Conservation (phyloP, 306 rosid species). For the Erythrophleum fordii region DNA sequence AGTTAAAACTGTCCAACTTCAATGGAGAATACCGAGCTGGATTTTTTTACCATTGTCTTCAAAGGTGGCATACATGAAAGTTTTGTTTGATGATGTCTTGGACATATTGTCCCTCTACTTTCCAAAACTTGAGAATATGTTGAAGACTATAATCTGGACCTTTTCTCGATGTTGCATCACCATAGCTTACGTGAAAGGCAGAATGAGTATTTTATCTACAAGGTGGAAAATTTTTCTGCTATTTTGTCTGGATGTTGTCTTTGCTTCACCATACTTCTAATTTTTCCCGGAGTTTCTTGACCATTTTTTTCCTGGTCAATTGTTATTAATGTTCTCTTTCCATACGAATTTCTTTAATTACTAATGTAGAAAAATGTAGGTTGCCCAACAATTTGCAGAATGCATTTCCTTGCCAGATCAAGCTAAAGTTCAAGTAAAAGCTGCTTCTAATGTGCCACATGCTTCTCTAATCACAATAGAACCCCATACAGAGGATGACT, state of each 20-base stretch:
- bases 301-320: neutral
- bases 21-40: neutral
- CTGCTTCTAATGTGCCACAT: conserved; percentile 57
- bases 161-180: neutral
- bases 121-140: neutral
- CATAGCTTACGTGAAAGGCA: neutral
- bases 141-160: neutral
- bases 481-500: conserved; percentile 86
- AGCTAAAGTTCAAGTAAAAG: conserved; percentile 67
- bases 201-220: neutral
- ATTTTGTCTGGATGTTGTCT: neutral
- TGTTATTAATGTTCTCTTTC: neutral
- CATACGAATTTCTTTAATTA: neutral
- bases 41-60: neutral
- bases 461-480: conserved; percentile 74
- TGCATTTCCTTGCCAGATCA: conserved; percentile 70
- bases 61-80: neutral
- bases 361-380: conserved; percentile 40
- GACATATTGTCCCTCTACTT: neutral
- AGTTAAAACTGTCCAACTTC: neutral
- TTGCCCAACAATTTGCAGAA: conserved; percentile 80
- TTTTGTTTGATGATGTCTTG: neutral
- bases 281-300: neutral
- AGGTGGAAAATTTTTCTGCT: neutral
- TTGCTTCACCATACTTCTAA: neutral